Percentiles rank a stretch among this genome's conserved stretches.
Conservation (phyloP, 176 grass and related monocot species). For the Ampelocalamus luodianensis region DNA sequence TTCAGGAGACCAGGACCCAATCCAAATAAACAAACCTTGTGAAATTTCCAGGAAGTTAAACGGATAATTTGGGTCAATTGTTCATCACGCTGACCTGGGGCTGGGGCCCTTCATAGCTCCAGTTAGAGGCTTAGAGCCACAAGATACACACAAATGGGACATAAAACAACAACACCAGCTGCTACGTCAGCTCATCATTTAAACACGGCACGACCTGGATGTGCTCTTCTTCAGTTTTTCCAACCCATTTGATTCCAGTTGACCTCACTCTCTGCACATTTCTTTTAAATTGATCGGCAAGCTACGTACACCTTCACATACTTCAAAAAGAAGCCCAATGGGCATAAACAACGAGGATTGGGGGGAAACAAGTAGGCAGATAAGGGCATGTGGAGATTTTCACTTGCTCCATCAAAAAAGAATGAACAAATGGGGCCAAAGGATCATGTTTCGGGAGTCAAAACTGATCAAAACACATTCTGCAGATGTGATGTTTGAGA, state of each 20-base stretch:
- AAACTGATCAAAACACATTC: slow-evolving; percentile 48
- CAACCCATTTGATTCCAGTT: background rate
- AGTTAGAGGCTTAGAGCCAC: background rate
- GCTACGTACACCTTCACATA: background rate
- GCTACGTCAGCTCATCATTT: background rate
- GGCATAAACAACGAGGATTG: background rate
- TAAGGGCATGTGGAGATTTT: background rate
- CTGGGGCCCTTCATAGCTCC: background rate
- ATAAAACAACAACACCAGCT: background rate
- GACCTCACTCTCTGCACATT: background rate
- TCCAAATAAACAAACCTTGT: background rate
- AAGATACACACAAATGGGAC: background rate
- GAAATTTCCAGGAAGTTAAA: background rate
- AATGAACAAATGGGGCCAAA: slow-evolving; percentile 4
- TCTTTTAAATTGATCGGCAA: background rate
- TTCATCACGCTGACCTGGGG: background rate
- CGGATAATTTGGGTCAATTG: background rate
- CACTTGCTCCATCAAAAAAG: slow-evolving; percentile 34
- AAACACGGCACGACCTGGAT: background rate
- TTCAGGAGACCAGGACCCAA: background rate
- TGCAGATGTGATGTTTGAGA: slow-evolving; percentile 43
- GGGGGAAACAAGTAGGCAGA: background rate
- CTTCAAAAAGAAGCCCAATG: background rate
- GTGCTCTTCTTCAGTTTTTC: background rate
- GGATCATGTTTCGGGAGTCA: background rate